Conservation (phyloP, 495 filamentous ascomycete species). For the Penicillium bovifimosum region DNA sequence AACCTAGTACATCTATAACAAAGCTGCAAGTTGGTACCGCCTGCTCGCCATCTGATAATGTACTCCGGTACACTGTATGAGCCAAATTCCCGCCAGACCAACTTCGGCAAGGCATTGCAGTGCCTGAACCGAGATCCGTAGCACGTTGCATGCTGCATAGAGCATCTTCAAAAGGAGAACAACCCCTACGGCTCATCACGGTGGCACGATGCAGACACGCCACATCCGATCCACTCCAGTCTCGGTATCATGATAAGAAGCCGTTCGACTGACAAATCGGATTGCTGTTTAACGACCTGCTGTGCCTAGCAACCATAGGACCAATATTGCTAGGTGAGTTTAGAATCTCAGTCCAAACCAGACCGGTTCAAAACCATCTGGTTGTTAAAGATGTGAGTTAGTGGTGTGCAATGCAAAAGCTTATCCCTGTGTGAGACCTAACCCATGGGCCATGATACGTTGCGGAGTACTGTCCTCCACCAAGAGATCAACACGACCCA, state of each 20-base stretch:
- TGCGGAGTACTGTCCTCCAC: constrained; percentile 15
- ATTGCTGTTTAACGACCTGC: not conserved
- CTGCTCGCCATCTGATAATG: not conserved
- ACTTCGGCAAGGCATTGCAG: not conserved
- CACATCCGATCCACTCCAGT: not conserved
- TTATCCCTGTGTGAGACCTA: not conserved
- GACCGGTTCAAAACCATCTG: not conserved
- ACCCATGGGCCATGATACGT: not conserved
- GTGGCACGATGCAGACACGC: not conserved
- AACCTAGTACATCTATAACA: not conserved
- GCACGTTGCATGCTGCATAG: not conserved
- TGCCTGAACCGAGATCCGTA: not conserved
- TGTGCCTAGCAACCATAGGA: not conserved
- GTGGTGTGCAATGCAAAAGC: not conserved
- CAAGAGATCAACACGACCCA: not conserved
- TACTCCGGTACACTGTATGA: not conserved
- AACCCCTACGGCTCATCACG: not conserved
- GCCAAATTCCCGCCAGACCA: too few relatives aligned
- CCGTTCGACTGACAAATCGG: not conserved
- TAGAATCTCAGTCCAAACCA: not conserved
- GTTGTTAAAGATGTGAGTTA: not conserved
- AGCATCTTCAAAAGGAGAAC: not conserved
- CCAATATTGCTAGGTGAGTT: not conserved
- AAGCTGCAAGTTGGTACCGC: not conserved
- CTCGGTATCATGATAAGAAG: not conserved